Evolutionary conservation across 441 rosid species (phyloP), one percentile per base, ranked within the genome.

Genomic region (Pelargonium australe): DNA sequence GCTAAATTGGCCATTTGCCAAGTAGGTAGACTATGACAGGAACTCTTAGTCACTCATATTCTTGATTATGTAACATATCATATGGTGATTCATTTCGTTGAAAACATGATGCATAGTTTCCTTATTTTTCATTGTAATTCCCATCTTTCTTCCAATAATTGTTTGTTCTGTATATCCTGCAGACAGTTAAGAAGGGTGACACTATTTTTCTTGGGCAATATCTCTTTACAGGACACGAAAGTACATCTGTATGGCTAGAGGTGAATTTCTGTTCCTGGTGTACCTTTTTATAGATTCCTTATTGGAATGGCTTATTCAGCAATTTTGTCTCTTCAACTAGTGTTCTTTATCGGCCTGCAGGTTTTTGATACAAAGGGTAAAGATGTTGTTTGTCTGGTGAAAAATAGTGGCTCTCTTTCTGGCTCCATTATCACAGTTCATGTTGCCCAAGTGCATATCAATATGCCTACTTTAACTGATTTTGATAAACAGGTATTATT

Each of bases 141-240:
- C 13, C 13, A 11, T 20, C 28, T 58, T 58, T 20, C 63, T 19
- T 58, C 31, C 20, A 9, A 58, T 58, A 58, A 20, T 58, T 57
- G 25, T 57, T 8, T 57, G 25, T 57, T 4, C 7, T 43, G 16
- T 70, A 16, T 57, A 13, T 7, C 25, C 7, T 70, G 74, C 74
- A 75, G 78, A 66, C 71, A 51, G 73, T 75, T 63, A 71, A 43
- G 68, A 70, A 70, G 74, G 78, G 78, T 7, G 78, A 75, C 65
- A 70, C 73, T 2, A 40, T 75, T 45, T 70, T 70, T 70, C 78
- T 75, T 11, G 74, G 78, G 19, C 71, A 75, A 67, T 73, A 75
- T 66, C 78, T 75, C 67, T 75, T 75, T 66, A 75, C 78, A 4
- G 78, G 78, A 8, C 78, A 75, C 2, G 78, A 75, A 49, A 66